phyloP scores from a whole-genome alignment of 768 basidiomycete genomes.

The Hericium alpestre region DNA sequence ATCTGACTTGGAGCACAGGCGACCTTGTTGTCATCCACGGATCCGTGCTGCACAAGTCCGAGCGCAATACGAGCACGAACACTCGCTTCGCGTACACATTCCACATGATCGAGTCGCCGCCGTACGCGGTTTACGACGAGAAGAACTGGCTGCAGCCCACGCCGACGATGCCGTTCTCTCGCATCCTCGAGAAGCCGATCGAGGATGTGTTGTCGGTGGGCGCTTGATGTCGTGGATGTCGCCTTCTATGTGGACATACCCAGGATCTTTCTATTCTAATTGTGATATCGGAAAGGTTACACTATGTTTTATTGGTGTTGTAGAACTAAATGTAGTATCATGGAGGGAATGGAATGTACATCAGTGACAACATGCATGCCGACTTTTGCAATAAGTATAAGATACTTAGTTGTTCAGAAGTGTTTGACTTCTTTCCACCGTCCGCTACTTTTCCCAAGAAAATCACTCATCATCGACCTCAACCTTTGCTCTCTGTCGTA shows the following conservation, averaged over 20 bases:
- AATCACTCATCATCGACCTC: conserved; percentile 7
- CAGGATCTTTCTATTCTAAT: no score
- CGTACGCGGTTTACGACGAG: conserved; percentile 64
- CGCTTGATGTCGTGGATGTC: conserved; percentile 1
- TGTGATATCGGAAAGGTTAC: no score
- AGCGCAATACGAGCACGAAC: conserved; percentile 68
- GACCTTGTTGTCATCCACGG: conserved; percentile 94
- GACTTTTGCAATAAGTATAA: no score
- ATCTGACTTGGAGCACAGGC: conserved; percentile 32
- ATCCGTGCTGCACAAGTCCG: conserved; percentile 83
- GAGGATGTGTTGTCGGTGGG: conserved; percentile 10
- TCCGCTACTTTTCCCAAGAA: background rate
- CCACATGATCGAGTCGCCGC: conserved; percentile 80
- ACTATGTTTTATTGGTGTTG: no score
- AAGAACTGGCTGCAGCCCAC: conserved; percentile 97
- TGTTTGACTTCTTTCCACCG: no score
- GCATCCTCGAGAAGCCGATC: conserved; percentile 32
- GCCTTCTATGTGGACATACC: no score
- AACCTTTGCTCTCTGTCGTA: conserved; percentile 13
- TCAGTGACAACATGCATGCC: no score
- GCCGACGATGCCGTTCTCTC: conserved; percentile 68
- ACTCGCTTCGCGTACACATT: conserved; percentile 94
- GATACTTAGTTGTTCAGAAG: no score
- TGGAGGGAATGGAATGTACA: no score
- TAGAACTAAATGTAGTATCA: no score